Evolutionary conservation across 345 rosid species (phyloP), one percentile per base, ranked within the genome.

Genomic region (Kernera saxatilis): DNA sequence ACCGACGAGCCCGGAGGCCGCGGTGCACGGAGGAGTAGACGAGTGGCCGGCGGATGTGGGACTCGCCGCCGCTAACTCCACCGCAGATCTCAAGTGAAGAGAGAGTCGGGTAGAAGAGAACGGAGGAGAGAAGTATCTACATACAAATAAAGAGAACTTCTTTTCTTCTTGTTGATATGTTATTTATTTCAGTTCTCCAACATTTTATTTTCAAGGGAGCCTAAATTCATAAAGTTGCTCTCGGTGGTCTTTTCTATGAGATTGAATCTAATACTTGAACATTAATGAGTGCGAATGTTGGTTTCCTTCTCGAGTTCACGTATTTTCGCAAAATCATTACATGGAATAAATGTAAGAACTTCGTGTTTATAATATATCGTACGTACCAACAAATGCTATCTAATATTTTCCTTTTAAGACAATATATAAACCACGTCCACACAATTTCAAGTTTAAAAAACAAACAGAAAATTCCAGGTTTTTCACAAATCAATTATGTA

Each of bases 271-370:
- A 58, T 58, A 37, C 43, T 44, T 22, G 18, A 51, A 61, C 51
- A 71, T 3, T 30, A 40, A 30, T 32, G 53, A 40, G n/a, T 11
- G 19, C 53, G 69, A 41, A 61, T 61, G 27, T 62, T 71, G 53
- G 43, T 21, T 27, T 48, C 8, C 48, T 44, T 48, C 57, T 70
- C 48, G 56, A 14, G 14, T 19, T 61, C 23, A 26, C 6, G 33
- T 60, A 14, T 59, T 18, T 35, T 18, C 8, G 37, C 58, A 52
- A 29, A 4, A n/a, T n/a, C 36, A 2, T 27, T 2, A 26, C 27
- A 1, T 26, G 27, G 27, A 26, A 26, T 26, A 26, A 26, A 26
- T 26, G 27, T 26, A 26, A 26, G 27, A 26, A 2, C 27, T 26
- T 26, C 4, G 25, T 14, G 57, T n/a, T 29, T n/a, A 52, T 3